Evolutionary conservation across 192 early-diverging fungal genomes (phyloP).

Genomic region (Backusella luteola): DNA sequence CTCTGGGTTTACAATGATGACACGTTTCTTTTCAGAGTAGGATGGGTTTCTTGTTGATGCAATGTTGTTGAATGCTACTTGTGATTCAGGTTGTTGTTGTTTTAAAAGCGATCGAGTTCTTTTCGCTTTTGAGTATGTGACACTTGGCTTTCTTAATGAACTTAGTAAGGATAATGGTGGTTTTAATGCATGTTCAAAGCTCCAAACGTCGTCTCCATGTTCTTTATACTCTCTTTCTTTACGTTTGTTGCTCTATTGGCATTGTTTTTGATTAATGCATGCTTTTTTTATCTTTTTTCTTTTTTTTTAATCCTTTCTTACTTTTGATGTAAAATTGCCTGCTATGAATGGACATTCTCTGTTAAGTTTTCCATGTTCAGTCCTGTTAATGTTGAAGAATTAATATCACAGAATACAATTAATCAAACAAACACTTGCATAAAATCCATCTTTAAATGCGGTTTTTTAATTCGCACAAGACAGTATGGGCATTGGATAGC

Average conservation of each 20-base stretch:
- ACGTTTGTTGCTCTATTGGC: background rate
- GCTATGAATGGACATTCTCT: background rate
- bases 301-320: background rate
- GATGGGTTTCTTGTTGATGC: background rate
- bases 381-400: background rate
- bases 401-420: too few relatives aligned
- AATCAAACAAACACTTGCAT: background rate
- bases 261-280: background rate
- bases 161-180: background rate
- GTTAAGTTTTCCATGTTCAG: background rate
- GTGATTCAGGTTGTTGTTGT: background rate
- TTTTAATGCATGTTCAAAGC: background rate
- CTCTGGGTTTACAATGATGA: background rate
- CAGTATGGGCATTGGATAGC: slow-evolving; percentile 19
- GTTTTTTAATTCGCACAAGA: background rate
- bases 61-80: background rate
- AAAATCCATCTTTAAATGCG: background rate
- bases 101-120: background rate
- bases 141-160: background rate
- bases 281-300: background rate
- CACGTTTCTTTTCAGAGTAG: background rate
- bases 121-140: background rate
- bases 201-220: background rate
- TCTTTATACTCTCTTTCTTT: background rate
- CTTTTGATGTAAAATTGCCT: background rate